Conservation (phyloP, 495 filamentous ascomycete genomes). For the Bryoglossum gracile region DNA sequence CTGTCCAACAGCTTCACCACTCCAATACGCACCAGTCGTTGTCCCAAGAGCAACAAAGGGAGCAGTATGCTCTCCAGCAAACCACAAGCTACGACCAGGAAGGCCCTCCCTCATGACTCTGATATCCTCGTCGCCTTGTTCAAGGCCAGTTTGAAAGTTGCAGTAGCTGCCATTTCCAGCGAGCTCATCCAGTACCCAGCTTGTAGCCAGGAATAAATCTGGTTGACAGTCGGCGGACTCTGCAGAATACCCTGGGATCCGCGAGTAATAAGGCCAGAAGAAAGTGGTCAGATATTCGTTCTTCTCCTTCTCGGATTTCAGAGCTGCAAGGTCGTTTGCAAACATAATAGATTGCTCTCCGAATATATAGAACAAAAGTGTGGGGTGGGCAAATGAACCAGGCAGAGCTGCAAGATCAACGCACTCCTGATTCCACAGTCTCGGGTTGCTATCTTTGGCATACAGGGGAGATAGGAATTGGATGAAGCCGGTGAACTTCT, state of each 20-base stretch:
- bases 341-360: slow-evolving; percentile 51
- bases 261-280: slow-evolving; percentile 72
- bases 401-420: slow-evolving; percentile 70
- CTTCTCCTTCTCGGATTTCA: slow-evolving; percentile 30
- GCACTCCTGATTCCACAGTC: slow-evolving; percentile 69
- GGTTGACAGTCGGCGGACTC: slow-evolving; percentile 53
- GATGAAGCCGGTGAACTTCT: slow-evolving; percentile 47
- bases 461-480: slow-evolving; percentile 63
- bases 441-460: slow-evolving; percentile 51
- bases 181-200: slow-evolving; percentile 75
- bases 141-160: slow-evolving; percentile 77
- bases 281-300: slow-evolving; percentile 45
- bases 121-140: slow-evolving; percentile 67
- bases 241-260: slow-evolving; percentile 56
- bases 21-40: slow-evolving; percentile 86
- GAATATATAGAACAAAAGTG: slow-evolving; percentile 87
- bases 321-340: slow-evolving; percentile 26
- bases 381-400: slow-evolving; percentile 58
- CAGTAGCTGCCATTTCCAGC: slow-evolving; percentile 86
- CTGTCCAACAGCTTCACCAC: slow-evolving; percentile 70
- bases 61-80: slow-evolving; percentile 91
- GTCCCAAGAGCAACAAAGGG: slow-evolving; percentile 86
- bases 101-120: slow-evolving; percentile 64
- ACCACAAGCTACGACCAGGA: slow-evolving; percentile 67
- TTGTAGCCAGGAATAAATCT: slow-evolving; percentile 54